Percentiles rank a stretch among this genome's conserved stretches.
Conservation (phyloP, 768 basidiomycete genomes). For the Lentinula boryana region DNA sequence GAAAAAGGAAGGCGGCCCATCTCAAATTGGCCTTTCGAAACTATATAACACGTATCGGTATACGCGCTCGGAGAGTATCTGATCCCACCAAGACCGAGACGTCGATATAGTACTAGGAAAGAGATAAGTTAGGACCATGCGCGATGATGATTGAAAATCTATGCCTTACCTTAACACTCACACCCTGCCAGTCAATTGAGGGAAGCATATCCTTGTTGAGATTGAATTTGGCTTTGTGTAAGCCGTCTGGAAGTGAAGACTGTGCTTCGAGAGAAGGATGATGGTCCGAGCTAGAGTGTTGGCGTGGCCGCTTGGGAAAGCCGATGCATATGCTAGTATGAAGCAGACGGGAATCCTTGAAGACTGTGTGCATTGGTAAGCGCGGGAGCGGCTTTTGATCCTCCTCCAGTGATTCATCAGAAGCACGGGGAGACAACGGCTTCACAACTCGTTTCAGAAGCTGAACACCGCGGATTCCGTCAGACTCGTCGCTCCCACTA, state of each 20-base stretch:
- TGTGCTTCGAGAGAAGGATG: slow-evolving; percentile 44
- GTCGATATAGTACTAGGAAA: slow-evolving; percentile 62
- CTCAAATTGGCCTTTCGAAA: neutral
- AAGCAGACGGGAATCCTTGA: slow-evolving; percentile 39
- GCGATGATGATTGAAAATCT: neutral
- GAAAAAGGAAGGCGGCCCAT: neutral
- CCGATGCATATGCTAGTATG: slow-evolving; percentile 54
- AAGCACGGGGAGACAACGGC: slow-evolving; percentile 18
- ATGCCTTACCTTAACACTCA: slow-evolving; percentile 57
- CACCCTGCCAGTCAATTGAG: slow-evolving; percentile 58
- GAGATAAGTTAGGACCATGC: slow-evolving; percentile 2
- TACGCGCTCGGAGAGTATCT: slow-evolving; percentile 54
- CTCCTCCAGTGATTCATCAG: slow-evolving; percentile 16
- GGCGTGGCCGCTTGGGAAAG: slow-evolving; percentile 64
- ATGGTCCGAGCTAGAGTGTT: slow-evolving; percentile 28
- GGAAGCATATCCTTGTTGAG: slow-evolving; percentile 58
- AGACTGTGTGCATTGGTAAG: slow-evolving; percentile 30
- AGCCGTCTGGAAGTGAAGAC: slow-evolving; percentile 56
- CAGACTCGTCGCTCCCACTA: slow-evolving; percentile 35
- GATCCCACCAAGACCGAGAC: slow-evolving; percentile 61
- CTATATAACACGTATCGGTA: slow-evolving; percentile 56
- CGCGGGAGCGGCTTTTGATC: slow-evolving; percentile 38
- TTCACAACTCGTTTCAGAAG: slow-evolving; percentile 28
- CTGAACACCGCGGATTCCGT: slow-evolving; percentile 18
- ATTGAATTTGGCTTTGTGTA: slow-evolving; percentile 53